Evolutionary conservation across 106 monocot species (phyloP), one percentile per base, ranked within the genome.

Genomic region (Platanthera zijinensis): DNA sequence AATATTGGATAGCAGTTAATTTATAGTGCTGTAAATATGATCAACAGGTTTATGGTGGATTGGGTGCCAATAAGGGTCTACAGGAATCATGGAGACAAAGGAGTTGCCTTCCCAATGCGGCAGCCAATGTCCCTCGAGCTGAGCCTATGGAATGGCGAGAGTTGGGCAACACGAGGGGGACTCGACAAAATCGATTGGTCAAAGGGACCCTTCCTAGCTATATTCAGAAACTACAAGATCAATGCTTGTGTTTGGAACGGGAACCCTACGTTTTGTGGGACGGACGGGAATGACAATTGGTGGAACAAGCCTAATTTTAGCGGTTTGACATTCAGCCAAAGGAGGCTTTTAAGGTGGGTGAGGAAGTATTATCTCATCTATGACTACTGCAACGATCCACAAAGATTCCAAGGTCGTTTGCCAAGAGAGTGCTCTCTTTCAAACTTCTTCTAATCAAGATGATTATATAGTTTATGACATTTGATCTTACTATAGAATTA

Each of bases 211-310:
- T 92, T 87, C 79, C 63, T 87, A 52, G 86, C 81, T 4, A 76
- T 80, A 21, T 79, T 89, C 15, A 79, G 84, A 67, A 74, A 81
- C 18, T 92, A 92, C 69, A 87, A 79, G 73, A 79, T 89, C 14
- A 89, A 92, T 73, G 87, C 89, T 1, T 92, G 89, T 76, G 80
- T 85, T 57, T 92, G 86, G 85, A 86, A 75, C 21, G 92, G 86
- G 17, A 80, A 85, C 73, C 79, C 79, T 2, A 80, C 48, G 14
- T 82, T 84, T 11, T 90, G 90, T 64, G 80, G 81, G 71, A 57
- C 54, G 17, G 79, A 19, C 7, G 80, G 83, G 77, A 17, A 50
- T 28, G 53, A 51, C 13, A 79, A 89, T 77, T 92, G 89, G 89
- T 92, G 89, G 92, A 84, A 89, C 32, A 50, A 69, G 46, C 83